Percentiles rank a stretch among this genome's conserved stretches.
Conservation (phyloP, 169 alveolate genomes). For the Theileria sp. region DNA sequence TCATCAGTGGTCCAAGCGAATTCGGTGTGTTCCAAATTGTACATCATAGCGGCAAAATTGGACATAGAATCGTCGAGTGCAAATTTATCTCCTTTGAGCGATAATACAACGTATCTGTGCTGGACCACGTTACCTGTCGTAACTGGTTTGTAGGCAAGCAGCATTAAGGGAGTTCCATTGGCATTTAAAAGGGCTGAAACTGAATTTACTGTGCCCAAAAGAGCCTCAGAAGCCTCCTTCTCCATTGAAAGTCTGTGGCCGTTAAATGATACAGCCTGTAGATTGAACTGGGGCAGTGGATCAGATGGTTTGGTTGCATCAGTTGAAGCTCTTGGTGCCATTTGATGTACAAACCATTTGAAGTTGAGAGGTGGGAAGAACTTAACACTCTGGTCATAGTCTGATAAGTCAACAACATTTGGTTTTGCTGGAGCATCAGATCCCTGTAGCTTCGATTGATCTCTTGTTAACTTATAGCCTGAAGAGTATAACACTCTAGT, state of each 20-base stretch:
- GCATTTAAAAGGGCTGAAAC: not conserved
- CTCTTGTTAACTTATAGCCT: constrained; percentile 2
- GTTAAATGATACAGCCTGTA: not conserved
- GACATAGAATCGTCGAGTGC: not conserved
- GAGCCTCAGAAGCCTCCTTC: not conserved
- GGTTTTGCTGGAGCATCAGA: not conserved
- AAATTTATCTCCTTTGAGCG: not conserved
- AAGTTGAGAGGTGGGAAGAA: constrained; percentile 7
- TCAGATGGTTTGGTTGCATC: not conserved
- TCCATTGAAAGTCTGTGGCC: not conserved
- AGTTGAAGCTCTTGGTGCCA: not conserved
- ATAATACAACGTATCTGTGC: not conserved
- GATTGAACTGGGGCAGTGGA: constrained; percentile 6
- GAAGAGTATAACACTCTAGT: not conserved
- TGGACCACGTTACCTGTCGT: not conserved
- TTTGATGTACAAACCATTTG: constrained; percentile 3
- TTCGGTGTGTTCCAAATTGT: constrained; percentile 1
- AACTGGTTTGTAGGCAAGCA: not conserved
- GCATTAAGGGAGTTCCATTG: not conserved
- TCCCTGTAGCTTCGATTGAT: not conserved
- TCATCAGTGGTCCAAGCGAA: not conserved
- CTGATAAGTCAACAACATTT: not conserved
- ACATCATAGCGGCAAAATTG: not conserved
- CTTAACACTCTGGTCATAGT: not conserved
- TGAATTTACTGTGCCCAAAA: not conserved